phyloP scores from a whole-genome alignment of 163 green algal species.

The Chloroidium sp. region DNA sequence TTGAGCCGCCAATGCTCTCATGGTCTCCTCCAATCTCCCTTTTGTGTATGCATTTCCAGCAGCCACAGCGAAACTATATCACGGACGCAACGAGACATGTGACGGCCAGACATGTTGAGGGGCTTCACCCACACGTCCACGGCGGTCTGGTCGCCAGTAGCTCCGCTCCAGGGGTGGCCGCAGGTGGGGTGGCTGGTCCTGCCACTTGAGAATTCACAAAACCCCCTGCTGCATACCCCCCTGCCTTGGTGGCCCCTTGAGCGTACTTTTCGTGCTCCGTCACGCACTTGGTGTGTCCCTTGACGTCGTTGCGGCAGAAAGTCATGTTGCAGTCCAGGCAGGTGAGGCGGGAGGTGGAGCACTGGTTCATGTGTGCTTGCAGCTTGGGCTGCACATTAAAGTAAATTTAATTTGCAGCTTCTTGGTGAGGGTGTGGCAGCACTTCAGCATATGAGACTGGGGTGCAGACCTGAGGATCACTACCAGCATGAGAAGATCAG shows the following conservation, averaged over 20 bases:
- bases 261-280: slow-evolving; percentile 94
- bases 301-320: slow-evolving; percentile 51
- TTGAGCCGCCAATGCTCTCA: no score
- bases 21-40: no score
- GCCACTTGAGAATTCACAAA: slow-evolving; percentile 13
- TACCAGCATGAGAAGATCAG: no score
- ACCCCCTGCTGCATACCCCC: slow-evolving; percentile 65
- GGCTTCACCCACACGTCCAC: slow-evolving; percentile 38
- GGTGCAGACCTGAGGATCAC: no score
- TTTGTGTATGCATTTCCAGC: no score
- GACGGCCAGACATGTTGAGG: no score
- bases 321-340: slow-evolving; percentile 84
- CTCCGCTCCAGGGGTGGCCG: slow-evolving; percentile 34
- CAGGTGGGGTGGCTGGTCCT: slow-evolving; percentile 6
- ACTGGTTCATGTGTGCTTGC: slow-evolving; percentile 43
- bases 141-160: slow-evolving; percentile 62
- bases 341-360: slow-evolving; percentile 53
- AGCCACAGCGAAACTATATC: no score
- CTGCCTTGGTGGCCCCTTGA: slow-evolving; percentile 79
- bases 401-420: no score
- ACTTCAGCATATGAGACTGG: no score
- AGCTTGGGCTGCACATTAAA: slow-evolving; percentile 54
- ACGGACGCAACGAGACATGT: no score
- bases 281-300: slow-evolving; percentile 50
- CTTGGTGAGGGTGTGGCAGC: no score